Conservation (phyloP, 2,329 filamentous ascomycete genomes). For the Xylaria sp. region DNA sequence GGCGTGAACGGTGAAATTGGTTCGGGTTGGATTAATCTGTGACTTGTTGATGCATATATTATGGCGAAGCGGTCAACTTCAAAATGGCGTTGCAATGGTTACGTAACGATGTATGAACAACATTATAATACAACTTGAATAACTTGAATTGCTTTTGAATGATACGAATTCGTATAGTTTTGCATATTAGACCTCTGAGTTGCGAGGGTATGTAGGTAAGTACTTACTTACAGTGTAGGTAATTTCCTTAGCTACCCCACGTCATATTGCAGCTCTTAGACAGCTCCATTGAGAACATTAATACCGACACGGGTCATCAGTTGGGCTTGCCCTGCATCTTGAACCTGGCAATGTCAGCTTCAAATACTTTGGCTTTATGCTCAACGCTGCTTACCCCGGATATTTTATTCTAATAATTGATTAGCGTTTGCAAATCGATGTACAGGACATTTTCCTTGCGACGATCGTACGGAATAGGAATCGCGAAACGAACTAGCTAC, state of each 20-base stretch:
- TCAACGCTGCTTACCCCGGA: not conserved
- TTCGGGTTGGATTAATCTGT: not conserved
- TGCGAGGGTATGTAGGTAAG: not conserved
- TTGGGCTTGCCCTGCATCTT: slow-evolving; percentile 9
- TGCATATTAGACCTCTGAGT: not conserved
- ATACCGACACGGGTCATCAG: slow-evolving; percentile 31
- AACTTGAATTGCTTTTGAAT: too few relatives aligned
- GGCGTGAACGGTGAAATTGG: slow-evolving; percentile 13
- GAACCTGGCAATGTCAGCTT: slow-evolving; percentile 4
- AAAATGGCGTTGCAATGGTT: not conserved
- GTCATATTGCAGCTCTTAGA: slow-evolving; percentile 43
- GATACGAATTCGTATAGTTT: not conserved
- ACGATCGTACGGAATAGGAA: not conserved
- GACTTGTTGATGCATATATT: not conserved
- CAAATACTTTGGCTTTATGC: not conserved
- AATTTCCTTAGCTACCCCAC: slow-evolving; percentile 34
- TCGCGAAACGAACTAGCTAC: slow-evolving; percentile 12
- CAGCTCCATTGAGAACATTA: slow-evolving; percentile 17
- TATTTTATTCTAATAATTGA: not conserved
- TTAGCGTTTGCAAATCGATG: not conserved
- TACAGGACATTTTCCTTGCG: not conserved
- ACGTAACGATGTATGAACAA: slow-evolving; percentile 3
- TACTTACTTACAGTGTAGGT: not conserved
- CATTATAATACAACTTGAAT: not conserved
- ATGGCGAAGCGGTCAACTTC: not conserved